Evolutionary conservation across 306 rosid species (phyloP), one percentile per base, ranked within the genome.

Genomic region (Geum urbanum): DNA sequence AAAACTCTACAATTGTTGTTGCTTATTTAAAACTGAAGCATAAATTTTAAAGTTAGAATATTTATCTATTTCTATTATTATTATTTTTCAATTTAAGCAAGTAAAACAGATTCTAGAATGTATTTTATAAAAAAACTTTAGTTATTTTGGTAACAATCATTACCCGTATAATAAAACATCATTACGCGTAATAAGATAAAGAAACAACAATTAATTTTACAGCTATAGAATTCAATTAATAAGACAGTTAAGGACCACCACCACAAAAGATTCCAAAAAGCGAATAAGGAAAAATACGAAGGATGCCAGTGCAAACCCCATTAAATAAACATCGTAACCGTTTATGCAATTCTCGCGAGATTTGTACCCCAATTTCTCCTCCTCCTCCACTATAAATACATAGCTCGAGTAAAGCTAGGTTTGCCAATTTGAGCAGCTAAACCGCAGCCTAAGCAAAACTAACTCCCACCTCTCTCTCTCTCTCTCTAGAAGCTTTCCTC

Each of bases 351-450:
- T 81, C 63, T 76, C 62, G 64, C 48, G 77, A 81, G 50, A 73
- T 55, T 41, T 39, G 1, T 1, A 32, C 4, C 0, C 19, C 14
- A 18, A 3, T 48, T 9, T 39, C 64, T 35, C 61, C 5, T 4
- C 12, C 18, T 41, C 20, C 4, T 56, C 10, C 67, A 3, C 67
- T 88, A 90, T 90, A 94, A 84, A 94, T 88, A 84, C 69, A 85
- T 80, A 8, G 74, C 85, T 87, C 44, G 90, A 84, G 92, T 87
- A 20, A 80, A 87, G 83, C 79, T 16, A 74, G 83, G 98, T 90
- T 94, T 94, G 97, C 94, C 96, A 63, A 83, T 86, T 83, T 68
- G 49, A 41, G 70, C 55, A 82, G 89, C 85, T 2, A 88, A 72
- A 90, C 56, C 81, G 49, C 81, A 72, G 76, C 79, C 67, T 79